A percentile compares a stretch with the other conserved stretches of the same genome.
phyloP scores from a whole-genome alignment of 2,329 filamentous ascomycete species.

The Cercospora zeae-maydis region DNA sequence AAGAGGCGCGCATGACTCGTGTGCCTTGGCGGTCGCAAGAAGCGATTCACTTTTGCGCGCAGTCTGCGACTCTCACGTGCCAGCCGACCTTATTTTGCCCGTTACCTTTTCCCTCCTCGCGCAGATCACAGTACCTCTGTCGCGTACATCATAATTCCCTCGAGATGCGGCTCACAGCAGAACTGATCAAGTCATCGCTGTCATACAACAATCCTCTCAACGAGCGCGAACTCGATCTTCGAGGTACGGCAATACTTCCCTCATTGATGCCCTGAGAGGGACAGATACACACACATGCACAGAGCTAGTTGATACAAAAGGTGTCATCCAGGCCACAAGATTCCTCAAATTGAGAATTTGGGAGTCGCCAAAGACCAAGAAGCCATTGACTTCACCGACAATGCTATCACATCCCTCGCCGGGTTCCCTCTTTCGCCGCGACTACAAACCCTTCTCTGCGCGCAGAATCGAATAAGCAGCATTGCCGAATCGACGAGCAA shows the following conservation, averaged over 20 bases:
- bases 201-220: constrained; percentile 98
- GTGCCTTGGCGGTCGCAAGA: background rate
- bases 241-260: constrained; percentile 70
- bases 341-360: constrained; percentile 94
- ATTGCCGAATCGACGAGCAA: constrained; percentile 74
- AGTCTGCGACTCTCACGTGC: background rate
- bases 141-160: constrained; percentile 2
- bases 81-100: background rate
- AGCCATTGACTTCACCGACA: constrained; percentile 97
- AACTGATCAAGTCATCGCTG: constrained; percentile 89
- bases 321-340: constrained; percentile 78
- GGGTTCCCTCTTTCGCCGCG: constrained; percentile 93
- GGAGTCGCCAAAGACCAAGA: constrained; percentile 93
- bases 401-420: constrained; percentile 82
- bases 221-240: constrained; percentile 97
- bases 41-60: constrained; percentile 1
- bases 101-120: background rate
- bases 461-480: constrained; percentile 78
- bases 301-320: constrained; percentile 42
- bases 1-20: background rate
- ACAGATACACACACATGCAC: constrained; percentile 82
- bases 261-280: constrained; percentile 66
- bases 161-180: constrained; percentile 88
- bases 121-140: background rate
- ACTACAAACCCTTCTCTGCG: constrained; percentile 80